Evolutionary conservation across 2,329 filamentous ascomycete genomes (phyloP).

Genomic region (Thielaviopsis cerberus): DNA sequence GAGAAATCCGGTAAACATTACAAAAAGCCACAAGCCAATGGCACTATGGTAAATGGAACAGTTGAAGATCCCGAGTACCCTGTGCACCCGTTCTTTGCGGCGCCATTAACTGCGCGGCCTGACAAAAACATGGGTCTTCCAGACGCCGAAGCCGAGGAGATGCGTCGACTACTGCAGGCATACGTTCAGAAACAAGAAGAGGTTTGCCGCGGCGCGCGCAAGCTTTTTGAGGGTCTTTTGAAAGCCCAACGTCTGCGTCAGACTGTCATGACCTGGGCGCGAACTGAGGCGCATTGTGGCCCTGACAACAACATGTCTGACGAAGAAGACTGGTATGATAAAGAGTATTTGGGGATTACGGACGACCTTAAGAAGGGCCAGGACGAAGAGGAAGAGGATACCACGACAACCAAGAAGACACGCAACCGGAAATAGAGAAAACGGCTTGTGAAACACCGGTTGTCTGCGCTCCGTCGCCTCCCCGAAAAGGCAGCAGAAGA

Average conservation of each 20-base stretch:
- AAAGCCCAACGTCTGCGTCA: conserved; percentile 54
- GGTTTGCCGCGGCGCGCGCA: conserved; percentile 50
- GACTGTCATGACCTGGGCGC: conserved; percentile 55
- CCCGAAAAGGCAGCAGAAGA: neutral
- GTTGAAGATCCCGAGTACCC: conserved; percentile 20
- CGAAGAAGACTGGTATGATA: conserved; percentile 78
- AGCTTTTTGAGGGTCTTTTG: conserved; percentile 51
- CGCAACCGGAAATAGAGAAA: conserved; percentile 30
- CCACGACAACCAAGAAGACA: conserved; percentile 41
- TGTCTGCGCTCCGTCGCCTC: neutral
- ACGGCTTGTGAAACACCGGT: conserved; percentile 1
- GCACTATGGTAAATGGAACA: neutral
- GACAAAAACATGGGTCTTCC: conserved; percentile 58
- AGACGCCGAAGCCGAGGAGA: conserved; percentile 56
- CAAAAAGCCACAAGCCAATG: neutral
- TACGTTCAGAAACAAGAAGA: conserved; percentile 80
- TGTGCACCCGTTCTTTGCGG: conserved; percentile 57
- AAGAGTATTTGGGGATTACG: conserved; percentile 56
- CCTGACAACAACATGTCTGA: conserved; percentile 59
- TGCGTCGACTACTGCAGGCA: conserved; percentile 51
- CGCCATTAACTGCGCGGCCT: conserved; percentile 40
- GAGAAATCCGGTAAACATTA: neutral
- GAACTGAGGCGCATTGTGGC: conserved; percentile 56
- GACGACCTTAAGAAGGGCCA: conserved; percentile 66
- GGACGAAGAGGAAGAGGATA: conserved; percentile 66